These are phyloP conservation scores for Mrakia hoshinonis DNA, from an alignment of 768 basidiomycete genomes.

Conservation along the genomic window DNA sequence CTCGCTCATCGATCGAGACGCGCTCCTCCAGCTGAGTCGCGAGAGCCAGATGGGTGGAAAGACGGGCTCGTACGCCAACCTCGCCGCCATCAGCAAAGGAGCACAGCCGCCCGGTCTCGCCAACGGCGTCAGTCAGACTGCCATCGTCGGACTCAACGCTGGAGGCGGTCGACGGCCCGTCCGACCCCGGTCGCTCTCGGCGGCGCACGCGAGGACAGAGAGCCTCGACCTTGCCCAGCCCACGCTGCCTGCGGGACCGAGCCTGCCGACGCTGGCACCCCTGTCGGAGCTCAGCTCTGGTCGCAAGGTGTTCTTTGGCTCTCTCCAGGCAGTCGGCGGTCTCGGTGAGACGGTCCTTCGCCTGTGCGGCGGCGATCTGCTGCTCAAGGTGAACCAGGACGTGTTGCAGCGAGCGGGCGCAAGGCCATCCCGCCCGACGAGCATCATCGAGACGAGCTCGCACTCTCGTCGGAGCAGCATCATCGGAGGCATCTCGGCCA, in stretches of 20 bases:
- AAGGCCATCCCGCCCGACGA: constrained; percentile 11
- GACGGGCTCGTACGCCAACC: constrained; percentile 8
- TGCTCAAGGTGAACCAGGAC: constrained; percentile 15
- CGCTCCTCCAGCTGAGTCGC: constrained; percentile 48
- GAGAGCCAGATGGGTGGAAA: constrained; percentile 7
- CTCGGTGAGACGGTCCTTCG: constrained; percentile 20
- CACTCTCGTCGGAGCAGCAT: constrained; percentile 5
- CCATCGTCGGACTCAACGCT: constrained; percentile 17
- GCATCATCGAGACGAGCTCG: constrained; percentile 9
- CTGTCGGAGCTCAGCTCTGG: background rate
- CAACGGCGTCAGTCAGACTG: background rate
- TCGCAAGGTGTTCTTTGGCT: constrained; percentile 13
- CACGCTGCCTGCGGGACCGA: background rate
- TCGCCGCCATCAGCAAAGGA: background rate
- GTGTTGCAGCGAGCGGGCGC: background rate
- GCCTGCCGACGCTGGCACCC: background rate
- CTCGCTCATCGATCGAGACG: constrained; percentile 58
- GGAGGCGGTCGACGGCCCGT: constrained; percentile 5
- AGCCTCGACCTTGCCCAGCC: constrained; percentile 5
- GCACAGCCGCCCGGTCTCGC: background rate
- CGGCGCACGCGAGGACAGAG: constrained; percentile 1
- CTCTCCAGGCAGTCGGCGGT: constrained; percentile 15
- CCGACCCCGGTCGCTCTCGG: constrained; percentile 1
- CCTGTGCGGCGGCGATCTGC: constrained; percentile 11
- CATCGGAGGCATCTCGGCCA: background rate